These are phyloP conservation scores for Podaxis mareebaensis DNA, from an alignment of 768 basidiomycete genomes.

Conservation along the genomic window DNA sequence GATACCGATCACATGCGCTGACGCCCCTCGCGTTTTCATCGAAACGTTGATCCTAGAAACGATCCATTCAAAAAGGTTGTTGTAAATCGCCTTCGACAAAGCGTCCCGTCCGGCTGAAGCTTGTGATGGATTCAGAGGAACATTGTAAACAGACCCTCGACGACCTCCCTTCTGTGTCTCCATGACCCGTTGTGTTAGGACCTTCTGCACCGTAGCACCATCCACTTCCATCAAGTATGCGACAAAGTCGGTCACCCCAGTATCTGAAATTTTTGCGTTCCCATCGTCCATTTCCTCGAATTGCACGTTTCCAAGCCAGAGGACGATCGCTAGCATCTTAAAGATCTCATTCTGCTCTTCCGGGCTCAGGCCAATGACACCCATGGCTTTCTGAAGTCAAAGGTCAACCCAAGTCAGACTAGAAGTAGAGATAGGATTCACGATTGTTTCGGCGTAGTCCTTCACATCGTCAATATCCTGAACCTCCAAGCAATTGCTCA, in stretches of 20 bases:
- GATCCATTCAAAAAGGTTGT: slow-evolving; percentile 99
- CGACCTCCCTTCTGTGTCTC: slow-evolving; percentile 94
- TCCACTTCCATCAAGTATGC: slow-evolving; percentile 94
- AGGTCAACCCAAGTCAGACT: slow-evolving; percentile 8
- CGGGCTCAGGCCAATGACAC: slow-evolving; percentile 80
- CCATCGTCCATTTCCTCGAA: slow-evolving; percentile 89
- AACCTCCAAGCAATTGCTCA: slow-evolving; percentile 91
- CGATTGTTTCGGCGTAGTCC: slow-evolving; percentile 88
- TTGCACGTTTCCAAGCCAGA: slow-evolving; percentile 97
- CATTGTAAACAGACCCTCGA: slow-evolving; percentile 95
- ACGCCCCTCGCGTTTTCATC: slow-evolving; percentile 82
- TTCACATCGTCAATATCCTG: slow-evolving; percentile 85
- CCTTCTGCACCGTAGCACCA: slow-evolving; percentile 77
- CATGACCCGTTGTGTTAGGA: slow-evolving; percentile 78
- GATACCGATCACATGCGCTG: slow-evolving; percentile 89
- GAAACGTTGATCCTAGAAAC: slow-evolving; percentile 94
- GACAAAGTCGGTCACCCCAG: slow-evolving; percentile 91
- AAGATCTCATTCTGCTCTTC: slow-evolving; percentile 92
- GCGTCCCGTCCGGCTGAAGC: slow-evolving; percentile 89
- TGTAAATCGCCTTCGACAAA: slow-evolving; percentile 93
- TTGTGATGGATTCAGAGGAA: slow-evolving; percentile 91
- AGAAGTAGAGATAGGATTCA: slow-evolving; percentile 36
- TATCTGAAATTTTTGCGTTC: slow-evolving; percentile 78
- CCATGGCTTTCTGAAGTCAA: slow-evolving; percentile 80
- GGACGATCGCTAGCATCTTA: slow-evolving; percentile 85